Base-by-base conservation (phyloP, 2,329 filamentous ascomycete species). In the Fusarium irregulare region DNA sequence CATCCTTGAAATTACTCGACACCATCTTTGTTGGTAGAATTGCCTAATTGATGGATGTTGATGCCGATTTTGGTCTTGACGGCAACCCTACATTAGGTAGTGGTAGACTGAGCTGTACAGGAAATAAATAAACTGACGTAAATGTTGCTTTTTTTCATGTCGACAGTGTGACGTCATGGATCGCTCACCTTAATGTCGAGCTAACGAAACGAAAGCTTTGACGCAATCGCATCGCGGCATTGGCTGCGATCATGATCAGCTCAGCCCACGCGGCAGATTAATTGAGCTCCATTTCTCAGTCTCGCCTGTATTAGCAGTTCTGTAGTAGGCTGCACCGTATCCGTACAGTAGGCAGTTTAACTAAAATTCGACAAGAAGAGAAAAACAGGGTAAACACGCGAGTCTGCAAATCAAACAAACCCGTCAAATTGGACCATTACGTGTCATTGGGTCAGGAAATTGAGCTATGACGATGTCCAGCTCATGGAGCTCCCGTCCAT, bases 91-190 rank as follows among this genome's bases (percentile, higher is more conserved):
- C 45, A 37, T 48, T 28, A 25, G 23, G 23, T 25, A 28, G 28
- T 28, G 21, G 47, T 21, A 25, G 14, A 23, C 30, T 41, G 40
- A 3, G 30, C 30, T 41, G 20, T 41, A 23, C 41, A 40, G 18
- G 27, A 48, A 44, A 49, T 63, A 48, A 44, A 49, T 63, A 56
- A 49, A 56, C 54, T 50, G 68, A 71, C 68, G 68, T 71, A 60
- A 65, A 56, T 63, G 32, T 50, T 62, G 25, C 45, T 18, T 66
- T 56, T 49, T 50, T 64, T 47, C 28, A 34, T 45, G 44, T 68
- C 40, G 28, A 54, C 16, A 11, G 10, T 27, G 41, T 75, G 73
- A 75, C 73, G 73, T 75, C 73, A 75, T 72, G 60, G 62, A 75
- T 66, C 64, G 66, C 37, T 73, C 73, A 72, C 49, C 56, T 28